Evolutionary conservation across 2,329 filamentous ascomycete genomes (phyloP), one percentile per base, ranked within the genome.

Genomic region (Herpotrichia juniperi): DNA sequence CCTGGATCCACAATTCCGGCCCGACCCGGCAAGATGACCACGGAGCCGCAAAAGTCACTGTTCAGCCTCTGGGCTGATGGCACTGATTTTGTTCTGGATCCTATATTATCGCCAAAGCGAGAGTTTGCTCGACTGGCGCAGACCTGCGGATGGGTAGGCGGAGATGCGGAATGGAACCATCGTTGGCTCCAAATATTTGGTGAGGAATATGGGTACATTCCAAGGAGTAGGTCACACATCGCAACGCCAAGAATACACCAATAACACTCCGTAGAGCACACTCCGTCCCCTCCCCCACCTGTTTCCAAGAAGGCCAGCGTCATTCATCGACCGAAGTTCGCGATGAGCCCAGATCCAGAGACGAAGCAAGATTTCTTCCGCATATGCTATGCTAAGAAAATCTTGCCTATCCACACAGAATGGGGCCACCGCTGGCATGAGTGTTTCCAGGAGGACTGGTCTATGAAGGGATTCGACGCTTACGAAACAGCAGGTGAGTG

Each of bases 121-220:
- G 62, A 66, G 32, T 67, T 67, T 37, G 55, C 52, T 11, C 59
- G 60, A 16, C 43, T 67, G n/a, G 64, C 60, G 3, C 51, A 56
- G 32, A 42, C 42, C 32, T 57, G 55, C 42, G 57, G 59, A 8
- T 67, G 64, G 64, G 48, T 49, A 2, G 58, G 54, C 14, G 61
- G 57, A 5, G 54, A 57, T 44, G 28, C 17, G 12, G 30, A 53
- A 3, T 66, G 63, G 62, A 51, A 51, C 11, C 3, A 11, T 11
- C 40, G 55, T 28, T 64, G 63, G 61, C 12, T 50, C 28, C 28
- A 42, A 12, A 65, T 60, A 32, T 68, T 66, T 31, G 47, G 42
- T 3, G 37, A 40, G 7, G 19, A 24, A 11, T 40, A 40, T 24
- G n/a, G 3, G 14, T 40, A 40, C 37, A 9, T 6, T 24, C 19